Percentiles rank a stretch among this genome's conserved stretches.
phyloP scores from a whole-genome alignment of 805 yeast genomes.

The Maudiozyma barnettii region DNA sequence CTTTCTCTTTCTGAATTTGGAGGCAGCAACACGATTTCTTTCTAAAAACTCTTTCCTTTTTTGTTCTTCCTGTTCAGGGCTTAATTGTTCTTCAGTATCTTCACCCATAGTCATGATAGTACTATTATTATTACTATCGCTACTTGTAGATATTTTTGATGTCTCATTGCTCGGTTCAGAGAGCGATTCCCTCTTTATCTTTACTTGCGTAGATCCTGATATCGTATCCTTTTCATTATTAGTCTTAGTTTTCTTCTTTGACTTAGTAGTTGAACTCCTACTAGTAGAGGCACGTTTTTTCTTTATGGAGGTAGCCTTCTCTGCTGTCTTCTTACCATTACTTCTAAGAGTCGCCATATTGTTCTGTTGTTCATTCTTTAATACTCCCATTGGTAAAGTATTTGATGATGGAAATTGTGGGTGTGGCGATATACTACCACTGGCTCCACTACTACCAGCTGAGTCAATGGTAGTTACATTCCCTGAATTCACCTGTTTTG shows the following conservation, averaged over 20 bases:
- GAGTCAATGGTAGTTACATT: no score
- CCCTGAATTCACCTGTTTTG: neutral
- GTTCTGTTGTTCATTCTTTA: neutral
- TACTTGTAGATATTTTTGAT: neutral
- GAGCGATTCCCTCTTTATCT: neutral
- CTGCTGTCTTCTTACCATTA: neutral
- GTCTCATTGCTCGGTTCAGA: neutral
- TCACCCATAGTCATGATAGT: neutral
- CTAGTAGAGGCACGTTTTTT: neutral
- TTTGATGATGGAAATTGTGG: no score
- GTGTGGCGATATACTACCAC: no score
- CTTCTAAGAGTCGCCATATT: no score
- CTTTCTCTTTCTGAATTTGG: slow-evolving; percentile 90
- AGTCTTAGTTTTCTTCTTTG: neutral
- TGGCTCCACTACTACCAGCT: no score
- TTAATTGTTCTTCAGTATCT: slow-evolving; percentile 15
- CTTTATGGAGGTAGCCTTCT: neutral
- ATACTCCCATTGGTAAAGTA: neutral
- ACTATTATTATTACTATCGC: neutral
- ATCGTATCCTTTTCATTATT: slow-evolving; percentile 1
- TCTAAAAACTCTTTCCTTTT: slow-evolving; percentile 65
- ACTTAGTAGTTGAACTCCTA: neutral
- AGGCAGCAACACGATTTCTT: slow-evolving; percentile 89
- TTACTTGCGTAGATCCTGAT: neutral
- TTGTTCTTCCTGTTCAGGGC: slow-evolving; percentile 64